phyloP scores from a whole-genome alignment of 1,284 basidiomycete genomes.

The Schizophyllum commune region DNA sequence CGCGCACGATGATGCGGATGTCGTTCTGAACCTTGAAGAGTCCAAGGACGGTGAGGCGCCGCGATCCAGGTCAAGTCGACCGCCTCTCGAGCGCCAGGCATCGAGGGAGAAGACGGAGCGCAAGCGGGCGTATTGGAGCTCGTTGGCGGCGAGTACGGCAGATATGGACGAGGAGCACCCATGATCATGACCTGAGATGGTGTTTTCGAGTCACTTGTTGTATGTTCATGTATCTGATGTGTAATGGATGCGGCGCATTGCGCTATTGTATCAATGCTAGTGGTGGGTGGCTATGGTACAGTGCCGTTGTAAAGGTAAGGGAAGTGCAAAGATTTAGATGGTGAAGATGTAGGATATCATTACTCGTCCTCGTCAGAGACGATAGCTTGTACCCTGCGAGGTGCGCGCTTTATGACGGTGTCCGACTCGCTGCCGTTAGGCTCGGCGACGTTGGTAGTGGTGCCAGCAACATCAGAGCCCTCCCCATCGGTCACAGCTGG shows the following conservation, averaged over 20 bases:
- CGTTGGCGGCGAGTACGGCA: not conserved
- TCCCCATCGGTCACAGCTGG: not conserved
- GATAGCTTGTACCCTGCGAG: not conserved
- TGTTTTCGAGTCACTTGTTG: not conserved
- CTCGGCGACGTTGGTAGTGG: not conserved
- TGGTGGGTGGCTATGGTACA: not conserved
- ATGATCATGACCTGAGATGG: not conserved
- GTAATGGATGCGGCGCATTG: not conserved
- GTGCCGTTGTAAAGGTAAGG: not conserved
- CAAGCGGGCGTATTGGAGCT: not conserved
- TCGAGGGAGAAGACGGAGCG: constrained; percentile 1
- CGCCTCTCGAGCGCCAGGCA: not conserved
- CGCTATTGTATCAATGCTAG: not conserved
- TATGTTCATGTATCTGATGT: not conserved
- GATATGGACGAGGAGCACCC: not conserved
- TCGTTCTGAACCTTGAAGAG: not conserved
- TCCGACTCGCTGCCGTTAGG: not conserved
- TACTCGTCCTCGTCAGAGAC: not conserved
- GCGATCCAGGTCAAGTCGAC: not conserved
- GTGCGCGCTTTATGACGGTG: not conserved
- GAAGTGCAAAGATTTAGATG: too few relatives aligned
- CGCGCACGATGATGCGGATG: not conserved
- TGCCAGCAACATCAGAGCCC: not conserved
- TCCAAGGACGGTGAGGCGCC: not conserved
- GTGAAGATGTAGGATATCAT: not conserved